A percentile compares a stretch with the other conserved stretches of the same genome.
phyloP scores from a whole-genome alignment of 139 green algal genomes.

The Chlorella vulgaris region DNA sequence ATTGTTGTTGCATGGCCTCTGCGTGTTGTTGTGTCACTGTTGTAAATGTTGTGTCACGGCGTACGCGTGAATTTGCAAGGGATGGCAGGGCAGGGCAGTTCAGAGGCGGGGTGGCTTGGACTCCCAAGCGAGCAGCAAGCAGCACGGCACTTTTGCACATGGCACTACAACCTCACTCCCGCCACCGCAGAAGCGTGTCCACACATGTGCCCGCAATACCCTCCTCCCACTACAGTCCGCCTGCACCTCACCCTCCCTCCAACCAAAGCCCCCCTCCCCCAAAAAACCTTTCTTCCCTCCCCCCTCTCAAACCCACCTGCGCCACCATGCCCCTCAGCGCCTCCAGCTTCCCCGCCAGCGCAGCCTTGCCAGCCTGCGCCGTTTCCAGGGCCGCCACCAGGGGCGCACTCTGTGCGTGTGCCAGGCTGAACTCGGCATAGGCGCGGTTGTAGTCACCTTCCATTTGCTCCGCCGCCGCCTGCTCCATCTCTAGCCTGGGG shows the following conservation, averaged over 20 bases:
- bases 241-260: neutral
- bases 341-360: slow-evolving; percentile 26
- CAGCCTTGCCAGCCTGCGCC: slow-evolving; percentile 38
- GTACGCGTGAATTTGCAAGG: no score
- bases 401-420: slow-evolving; percentile 34
- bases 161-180: no score
- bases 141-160: no score
- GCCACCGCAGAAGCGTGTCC: no score
- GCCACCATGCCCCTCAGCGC: slow-evolving; percentile 31
- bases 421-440: slow-evolving; percentile 41
- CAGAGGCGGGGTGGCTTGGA: no score
- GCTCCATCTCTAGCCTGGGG: slow-evolving; percentile 44
- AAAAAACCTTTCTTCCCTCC: neutral
- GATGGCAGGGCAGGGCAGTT: no score
- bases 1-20: no score
- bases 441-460: slow-evolving; percentile 45
- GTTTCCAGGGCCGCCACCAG: slow-evolving; percentile 37
- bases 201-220: no score
- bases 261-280: neutral
- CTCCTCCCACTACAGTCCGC: no score
- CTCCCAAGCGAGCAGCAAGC: no score
- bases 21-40: no score
- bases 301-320: slow-evolving; percentile 3
- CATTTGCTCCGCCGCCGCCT: slow-evolving; percentile 25
- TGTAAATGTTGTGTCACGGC: no score